These are phyloP conservation scores for Ehretia macrophylla DNA, from an alignment of 257 asterid genomes.

Conservation along the genomic window DNA sequence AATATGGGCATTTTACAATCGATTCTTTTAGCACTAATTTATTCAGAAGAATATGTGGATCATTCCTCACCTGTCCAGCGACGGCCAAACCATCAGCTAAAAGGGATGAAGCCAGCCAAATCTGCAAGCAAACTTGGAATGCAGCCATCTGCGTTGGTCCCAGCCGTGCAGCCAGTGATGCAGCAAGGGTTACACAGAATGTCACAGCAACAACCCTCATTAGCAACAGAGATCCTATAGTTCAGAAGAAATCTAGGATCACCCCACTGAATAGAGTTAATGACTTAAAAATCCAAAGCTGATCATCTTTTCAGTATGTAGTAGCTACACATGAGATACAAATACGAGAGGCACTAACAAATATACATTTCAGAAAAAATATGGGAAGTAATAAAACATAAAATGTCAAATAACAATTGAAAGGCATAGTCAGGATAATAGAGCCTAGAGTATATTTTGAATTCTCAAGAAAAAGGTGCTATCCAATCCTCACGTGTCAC, in stretches of 20 bases:
- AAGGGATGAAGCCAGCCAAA: slow-evolving; percentile 82
- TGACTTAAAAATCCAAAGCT: background rate
- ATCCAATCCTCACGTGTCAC: no score
- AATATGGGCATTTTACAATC: background rate
- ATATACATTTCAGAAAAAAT: no score
- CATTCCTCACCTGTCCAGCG: slow-evolving; percentile 64
- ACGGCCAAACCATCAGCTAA: slow-evolving; percentile 86
- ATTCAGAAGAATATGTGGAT: background rate
- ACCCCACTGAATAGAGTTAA: background rate
- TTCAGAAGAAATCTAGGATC: slow-evolving; percentile 1
- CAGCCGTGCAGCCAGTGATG: slow-evolving; percentile 73
- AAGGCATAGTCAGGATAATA: background rate
- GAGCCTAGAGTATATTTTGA: no score
- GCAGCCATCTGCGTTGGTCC: slow-evolving; percentile 89
- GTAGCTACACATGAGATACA: background rate
- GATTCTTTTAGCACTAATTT: background rate
- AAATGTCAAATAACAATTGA: background rate
- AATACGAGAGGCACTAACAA: no score
- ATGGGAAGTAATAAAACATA: background rate
- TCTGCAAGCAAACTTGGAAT: slow-evolving; percentile 81
- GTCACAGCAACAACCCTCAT: slow-evolving; percentile 84
- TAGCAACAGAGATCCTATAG: slow-evolving; percentile 55
- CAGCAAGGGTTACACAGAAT: slow-evolving; percentile 74
- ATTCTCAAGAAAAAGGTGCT: no score
- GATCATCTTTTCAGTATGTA: background rate